Percentiles rank a stretch among this genome's conserved stretches.
These are phyloP conservation scores for Fusarium sp. DNA, from an alignment of 2,329 filamentous ascomycete genomes.

Conservation along the genomic window DNA sequence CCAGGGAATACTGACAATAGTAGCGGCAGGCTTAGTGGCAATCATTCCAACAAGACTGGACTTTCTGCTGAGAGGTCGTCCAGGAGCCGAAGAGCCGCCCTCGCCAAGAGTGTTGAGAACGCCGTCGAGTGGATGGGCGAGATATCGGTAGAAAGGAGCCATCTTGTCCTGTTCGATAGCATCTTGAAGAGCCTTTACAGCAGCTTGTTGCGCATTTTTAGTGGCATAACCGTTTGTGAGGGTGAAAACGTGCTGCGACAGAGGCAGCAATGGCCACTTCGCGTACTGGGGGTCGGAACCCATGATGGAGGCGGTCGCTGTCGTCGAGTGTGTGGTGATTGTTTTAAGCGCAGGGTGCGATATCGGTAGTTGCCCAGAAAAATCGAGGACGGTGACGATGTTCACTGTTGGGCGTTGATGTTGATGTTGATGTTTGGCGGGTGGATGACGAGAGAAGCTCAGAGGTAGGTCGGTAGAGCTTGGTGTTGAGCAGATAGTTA, in stretches of 20 bases:
- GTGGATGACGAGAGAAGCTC: slow-evolving; percentile 41
- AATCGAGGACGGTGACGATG: background rate
- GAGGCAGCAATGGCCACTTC: slow-evolving; percentile 82
- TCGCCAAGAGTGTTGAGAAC: slow-evolving; percentile 82
- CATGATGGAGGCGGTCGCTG: slow-evolving; percentile 61
- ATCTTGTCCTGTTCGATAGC: slow-evolving; percentile 86
- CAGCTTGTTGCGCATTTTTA: slow-evolving; percentile 71
- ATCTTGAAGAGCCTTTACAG: slow-evolving; percentile 80
- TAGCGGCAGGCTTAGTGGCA: slow-evolving; percentile 72
- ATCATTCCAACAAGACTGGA: slow-evolving; percentile 78
- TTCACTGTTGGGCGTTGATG: slow-evolving; percentile 5
- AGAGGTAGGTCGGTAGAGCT: slow-evolving; percentile 30
- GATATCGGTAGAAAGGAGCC: slow-evolving; percentile 85
- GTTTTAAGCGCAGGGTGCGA: background rate
- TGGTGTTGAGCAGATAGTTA: slow-evolving; percentile 29
- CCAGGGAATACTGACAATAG: slow-evolving; percentile 81
- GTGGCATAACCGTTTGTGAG: slow-evolving; percentile 82
- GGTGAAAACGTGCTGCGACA: slow-evolving; percentile 87
- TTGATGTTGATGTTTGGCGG: slow-evolving; percentile 22
- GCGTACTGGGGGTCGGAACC: slow-evolving; percentile 85
- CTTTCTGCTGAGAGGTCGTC: slow-evolving; percentile 72
- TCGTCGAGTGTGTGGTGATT: slow-evolving; percentile 41
- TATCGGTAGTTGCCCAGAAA: background rate
- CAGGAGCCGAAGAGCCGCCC: slow-evolving; percentile 56
- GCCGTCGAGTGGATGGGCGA: slow-evolving; percentile 83